These are phyloP conservation scores for Euryodendron excelsum DNA, from an alignment of 148 eudicot species.

Conservation along the genomic window DNA sequence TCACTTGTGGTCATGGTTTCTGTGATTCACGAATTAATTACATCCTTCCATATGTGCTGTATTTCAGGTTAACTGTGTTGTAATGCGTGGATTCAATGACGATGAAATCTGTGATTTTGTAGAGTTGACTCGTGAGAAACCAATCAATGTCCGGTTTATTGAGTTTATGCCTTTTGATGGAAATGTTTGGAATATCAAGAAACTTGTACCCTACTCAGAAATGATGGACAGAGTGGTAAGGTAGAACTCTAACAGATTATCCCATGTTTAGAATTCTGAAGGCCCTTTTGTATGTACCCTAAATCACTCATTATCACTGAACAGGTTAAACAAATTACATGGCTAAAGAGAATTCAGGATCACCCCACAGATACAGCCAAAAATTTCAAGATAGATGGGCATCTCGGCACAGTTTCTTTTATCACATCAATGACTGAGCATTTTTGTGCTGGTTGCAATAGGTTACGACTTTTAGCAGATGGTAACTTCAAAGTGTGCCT, in stretches of 20 bases:
- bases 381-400: slow-evolving; percentile 85
- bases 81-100: slow-evolving; percentile 96
- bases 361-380: slow-evolving; percentile 88
- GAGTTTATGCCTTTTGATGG: slow-evolving; percentile 99
- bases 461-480: slow-evolving; percentile 88
- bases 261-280: not conserved
- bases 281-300: slow-evolving; percentile 4
- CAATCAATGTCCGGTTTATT: slow-evolving; percentile 76
- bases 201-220: slow-evolving; percentile 80
- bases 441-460: slow-evolving; percentile 91
- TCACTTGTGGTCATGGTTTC: too few relatives aligned
- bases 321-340: slow-evolving; percentile 60
- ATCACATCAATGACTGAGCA: slow-evolving; percentile 99
- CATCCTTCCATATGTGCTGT: not conserved
- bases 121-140: slow-evolving; percentile 78
- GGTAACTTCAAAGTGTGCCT: slow-evolving; percentile 97
- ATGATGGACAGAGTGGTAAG: slow-evolving; percentile 84
- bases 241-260: slow-evolving; percentile 30
- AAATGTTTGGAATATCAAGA: slow-evolving; percentile 95
- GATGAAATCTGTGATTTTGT: slow-evolving; percentile 97
- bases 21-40: not conserved
- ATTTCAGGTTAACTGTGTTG: slow-evolving; percentile 83
- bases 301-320: slow-evolving; percentile 15
- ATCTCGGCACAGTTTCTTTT: slow-evolving; percentile 83
- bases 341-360: slow-evolving; percentile 57